A percentile compares a stretch with the other conserved stretches of the same genome.
Conservation (phyloP, 2,329 filamentous ascomycete species). For the Diaporthe batatas region DNA sequence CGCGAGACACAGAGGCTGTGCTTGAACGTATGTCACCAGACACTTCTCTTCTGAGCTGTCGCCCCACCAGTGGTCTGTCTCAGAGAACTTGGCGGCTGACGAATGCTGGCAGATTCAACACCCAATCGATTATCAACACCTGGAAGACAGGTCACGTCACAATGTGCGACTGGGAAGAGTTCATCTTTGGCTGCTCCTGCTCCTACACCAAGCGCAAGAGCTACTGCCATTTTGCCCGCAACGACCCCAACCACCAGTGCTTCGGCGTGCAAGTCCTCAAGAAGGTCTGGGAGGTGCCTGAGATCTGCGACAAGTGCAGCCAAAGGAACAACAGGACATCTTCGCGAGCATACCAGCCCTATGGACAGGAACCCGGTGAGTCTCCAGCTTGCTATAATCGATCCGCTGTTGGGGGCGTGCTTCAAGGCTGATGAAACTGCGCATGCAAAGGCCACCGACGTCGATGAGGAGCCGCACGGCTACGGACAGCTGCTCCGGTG, state of each 20-base stretch:
- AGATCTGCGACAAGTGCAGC: slow-evolving; percentile 65
- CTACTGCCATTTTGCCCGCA: slow-evolving; percentile 82
- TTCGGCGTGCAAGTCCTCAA: slow-evolving; percentile 75
- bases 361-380: slow-evolving; percentile 34
- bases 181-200: slow-evolving; percentile 76
- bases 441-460: slow-evolving; percentile 30
- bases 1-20: slow-evolving; percentile 17
- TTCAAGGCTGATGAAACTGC: slow-evolving; percentile 9
- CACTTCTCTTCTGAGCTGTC: neutral
- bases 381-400: too few relatives aligned
- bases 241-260: slow-evolving; percentile 78
- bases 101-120: neutral
- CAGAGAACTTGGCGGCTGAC: neutral
- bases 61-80: neutral
- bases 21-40: neutral
- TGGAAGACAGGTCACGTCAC: slow-evolving; percentile 42
- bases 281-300: slow-evolving; percentile 68
- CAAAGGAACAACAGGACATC: slow-evolving; percentile 41
- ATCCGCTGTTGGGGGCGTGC: neutral
- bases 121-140: neutral
- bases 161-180: slow-evolving; percentile 81
- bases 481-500: slow-evolving; percentile 7
- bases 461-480: slow-evolving; percentile 26
- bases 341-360: slow-evolving; percentile 30
- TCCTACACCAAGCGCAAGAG: slow-evolving; percentile 70